Conservation (phyloP, 1,284 basidiomycete species). For the Gymnopus androsaceus region DNA sequence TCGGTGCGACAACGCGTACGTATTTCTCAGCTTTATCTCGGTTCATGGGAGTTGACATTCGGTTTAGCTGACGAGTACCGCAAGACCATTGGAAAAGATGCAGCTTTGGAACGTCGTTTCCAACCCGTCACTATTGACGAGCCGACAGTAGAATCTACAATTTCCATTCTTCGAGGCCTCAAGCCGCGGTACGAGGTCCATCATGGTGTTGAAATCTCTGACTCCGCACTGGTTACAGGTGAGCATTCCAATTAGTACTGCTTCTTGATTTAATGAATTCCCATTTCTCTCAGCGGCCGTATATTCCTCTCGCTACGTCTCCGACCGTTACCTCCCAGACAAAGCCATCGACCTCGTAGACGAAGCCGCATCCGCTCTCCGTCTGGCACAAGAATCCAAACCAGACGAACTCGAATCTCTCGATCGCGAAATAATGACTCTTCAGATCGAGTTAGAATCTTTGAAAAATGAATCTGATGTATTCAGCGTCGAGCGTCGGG, state of each 20-base stretch:
- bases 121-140: slow-evolving; percentile 88
- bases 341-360: slow-evolving; percentile 91
- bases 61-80: slow-evolving; percentile 81
- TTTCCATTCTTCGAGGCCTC: slow-evolving; percentile 87
- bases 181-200: slow-evolving; percentile 87
- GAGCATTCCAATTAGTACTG: slow-evolving; percentile 20
- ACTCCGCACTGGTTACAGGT: slow-evolving; percentile 85
- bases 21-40: slow-evolving; percentile 15
- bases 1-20: slow-evolving; percentile 86
- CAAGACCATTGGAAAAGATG: slow-evolving; percentile 90
- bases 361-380: slow-evolving; percentile 86
- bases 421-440: slow-evolving; percentile 81
- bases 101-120: slow-evolving; percentile 88
- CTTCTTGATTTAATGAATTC: neutral
- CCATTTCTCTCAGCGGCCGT: slow-evolving; percentile 60
- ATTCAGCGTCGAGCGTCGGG: slow-evolving; percentile 73
- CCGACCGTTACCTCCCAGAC: slow-evolving; percentile 86
- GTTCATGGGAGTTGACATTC: neutral
- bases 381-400: slow-evolving; percentile 89
- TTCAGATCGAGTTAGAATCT: slow-evolving; percentile 90
- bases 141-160: slow-evolving; percentile 82
- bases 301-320: slow-evolving; percentile 81
- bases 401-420: slow-evolving; percentile 85
- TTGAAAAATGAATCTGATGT: slow-evolving; percentile 88
- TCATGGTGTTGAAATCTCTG: slow-evolving; percentile 89